phyloP scores from a whole-genome alignment of 2,329 filamentous ascomycete genomes.

The Septoria petroselini region DNA sequence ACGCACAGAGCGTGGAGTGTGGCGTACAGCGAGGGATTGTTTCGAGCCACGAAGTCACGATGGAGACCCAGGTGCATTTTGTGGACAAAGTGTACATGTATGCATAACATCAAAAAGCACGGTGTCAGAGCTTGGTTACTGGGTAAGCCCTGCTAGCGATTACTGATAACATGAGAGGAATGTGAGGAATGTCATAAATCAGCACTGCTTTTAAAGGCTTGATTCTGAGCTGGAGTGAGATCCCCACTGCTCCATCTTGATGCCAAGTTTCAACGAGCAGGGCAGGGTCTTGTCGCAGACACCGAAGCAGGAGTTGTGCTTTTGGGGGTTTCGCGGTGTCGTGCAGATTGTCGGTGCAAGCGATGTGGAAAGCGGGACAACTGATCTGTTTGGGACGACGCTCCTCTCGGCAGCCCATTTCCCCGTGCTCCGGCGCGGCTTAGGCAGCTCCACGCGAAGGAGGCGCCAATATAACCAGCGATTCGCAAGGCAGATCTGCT shows the following conservation, averaged over 20 bases:
- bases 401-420: not conserved
- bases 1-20: not conserved
- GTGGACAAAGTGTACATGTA: constrained; percentile 1
- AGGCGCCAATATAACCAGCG: too few species aligned
- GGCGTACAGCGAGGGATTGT: constrained; percentile 4
- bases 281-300: not conserved
- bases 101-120: not conserved
- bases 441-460: not conserved
- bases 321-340: not conserved
- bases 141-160: too few species aligned
- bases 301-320: not conserved
- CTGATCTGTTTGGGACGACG: not conserved
- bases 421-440: too few species aligned
- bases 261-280: not conserved
- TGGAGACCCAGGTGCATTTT: not conserved
- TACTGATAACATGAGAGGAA: too few species aligned
- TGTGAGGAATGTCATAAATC: too few species aligned
- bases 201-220: too few species aligned
- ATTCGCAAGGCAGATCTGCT: constrained; percentile 5
- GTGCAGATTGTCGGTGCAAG: not conserved
- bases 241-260: too few species aligned
- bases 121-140: too few species aligned
- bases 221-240: too few species aligned
- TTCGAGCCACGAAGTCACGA: constrained; percentile 6
- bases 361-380: not conserved